Evolutionary conservation across 2,329 filamentous ascomycete species (phyloP), one percentile per base, ranked within the genome.

Genomic region (Alternaria conjuncta): DNA sequence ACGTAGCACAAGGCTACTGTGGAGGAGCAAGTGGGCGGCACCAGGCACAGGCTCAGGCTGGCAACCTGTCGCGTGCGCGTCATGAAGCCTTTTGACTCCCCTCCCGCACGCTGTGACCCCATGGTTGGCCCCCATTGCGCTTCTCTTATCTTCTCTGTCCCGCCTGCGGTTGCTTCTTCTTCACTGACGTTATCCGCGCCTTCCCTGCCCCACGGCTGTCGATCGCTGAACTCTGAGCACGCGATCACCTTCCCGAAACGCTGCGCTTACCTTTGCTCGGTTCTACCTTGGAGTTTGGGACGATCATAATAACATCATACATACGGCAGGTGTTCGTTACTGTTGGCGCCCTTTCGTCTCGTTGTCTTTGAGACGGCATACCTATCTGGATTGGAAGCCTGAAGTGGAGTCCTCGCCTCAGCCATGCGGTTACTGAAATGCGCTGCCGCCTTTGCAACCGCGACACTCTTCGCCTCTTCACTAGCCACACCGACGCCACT

Each of bases 371-470:
- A n/a, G 20, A 55, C 49, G 21, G 46, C 13, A 58, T 50, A 51
- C 21, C 51, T 53, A 57, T 20, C 15, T 11, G 44, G 13, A 23
- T 15, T 11, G 44, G 13, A 23, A 18, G 15, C 23, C n/a, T 11
- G 28, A n/a, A 32, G 18, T 21, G 10, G 25, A 11, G 55, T 43
- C n/a, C 21, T 18, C 10, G 55, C 26, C 36, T 45, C 55, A 46
- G 58, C 59, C 25, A 79, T 79, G 77, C 75, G 67, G 63, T 56
- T 78, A 57, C 69, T 66, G 15, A 65, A 63, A 64, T 77, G 64
- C 61, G 65, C 70, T 32, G 55, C 68, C 36, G 66, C 61, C 15
- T 41, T 77, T 51, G 69, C 67, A 11, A 64, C 68, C 9, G 63
- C 70, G 36, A 64, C 66, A n/a, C 60, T 77, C 18, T 54, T 76